Base-by-base conservation (phyloP, 768 basidiomycete genomes). In the Panus rudis region DNA sequence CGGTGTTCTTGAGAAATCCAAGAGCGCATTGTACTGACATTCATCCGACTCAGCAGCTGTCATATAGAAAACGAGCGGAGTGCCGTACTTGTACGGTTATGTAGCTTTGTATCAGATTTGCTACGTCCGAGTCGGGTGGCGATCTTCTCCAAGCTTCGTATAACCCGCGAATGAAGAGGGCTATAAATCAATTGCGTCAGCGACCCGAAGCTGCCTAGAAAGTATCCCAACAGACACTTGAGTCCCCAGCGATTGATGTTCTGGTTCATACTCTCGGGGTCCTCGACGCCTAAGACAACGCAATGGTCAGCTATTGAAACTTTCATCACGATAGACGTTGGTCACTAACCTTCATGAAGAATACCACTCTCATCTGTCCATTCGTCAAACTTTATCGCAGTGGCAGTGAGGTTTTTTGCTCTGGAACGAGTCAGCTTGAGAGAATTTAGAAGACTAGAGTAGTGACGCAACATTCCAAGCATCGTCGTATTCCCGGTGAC, bases 121-220 rank as follows among this genome's bases (percentile, higher is more conserved):
- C 41, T 32, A 21, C 5, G 4, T 5, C 30, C 6, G 31, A 42
- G 8, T 20, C 20, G 10, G 41, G 32, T 21, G 31, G 30, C 41
- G 35, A 17, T 28, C 32, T 28, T 13, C 30, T 19, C 32, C 41
- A 34, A 6, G 41, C 41, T 34, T 42, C 41, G 31, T 32, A 26
- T 6, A 42, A 23, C 4, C 41, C 41, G 11, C 41, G 28, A 19
- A 42, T 42, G 12, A 31, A 42, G 28, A 42, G 11, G 20, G 35
- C 35, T 37, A 19, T 19, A 19, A 12, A 13, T 11, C 8, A 12
- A 13, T 12, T 37, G 11, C 13, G 35, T 10, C 17, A 8, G 8
- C 11, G 10, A 19, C 8, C 13, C 8, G 8, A 11, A 20, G 12
- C 12, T 12, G 11, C n/a, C 35, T 8, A 37, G 35, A 10, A 20